phyloP scores from a whole-genome alignment of 2,329 filamentous ascomycete species.

The Emmonsiellopsis sp. region DNA sequence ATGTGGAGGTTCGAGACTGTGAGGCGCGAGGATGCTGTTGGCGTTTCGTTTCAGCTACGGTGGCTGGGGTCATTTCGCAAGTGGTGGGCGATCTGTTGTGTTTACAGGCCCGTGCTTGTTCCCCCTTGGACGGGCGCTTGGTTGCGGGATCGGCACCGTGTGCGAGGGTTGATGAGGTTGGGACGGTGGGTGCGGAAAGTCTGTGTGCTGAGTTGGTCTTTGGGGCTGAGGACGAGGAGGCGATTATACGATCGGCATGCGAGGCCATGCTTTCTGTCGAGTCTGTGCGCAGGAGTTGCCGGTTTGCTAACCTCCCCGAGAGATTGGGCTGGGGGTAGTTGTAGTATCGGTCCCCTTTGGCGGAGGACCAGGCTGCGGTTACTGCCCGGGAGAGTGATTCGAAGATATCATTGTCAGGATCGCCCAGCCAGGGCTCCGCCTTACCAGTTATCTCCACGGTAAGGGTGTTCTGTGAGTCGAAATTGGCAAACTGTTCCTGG shows the following conservation, averaged over 20 bases:
- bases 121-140: not conserved
- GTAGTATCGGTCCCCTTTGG: conserved; percentile 21
- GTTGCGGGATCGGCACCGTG: not conserved
- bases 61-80: not conserved
- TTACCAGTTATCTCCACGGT: conserved; percentile 81
- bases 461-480: conserved; percentile 74
- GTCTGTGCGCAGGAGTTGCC: conserved; percentile 22
- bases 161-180: conserved; percentile 33
- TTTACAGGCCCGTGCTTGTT: not conserved
- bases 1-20: not conserved
- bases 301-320: conserved; percentile 10
- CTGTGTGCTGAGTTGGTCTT: conserved; percentile 7
- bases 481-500: conserved; percentile 57
- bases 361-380: conserved; percentile 65
- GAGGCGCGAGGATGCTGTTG: not conserved
- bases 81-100: not conserved
- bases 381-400: conserved; percentile 78
- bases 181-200: conserved; percentile 15
- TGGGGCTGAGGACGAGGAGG: conserved; percentile 17
- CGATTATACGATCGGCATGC: conserved; percentile 30
- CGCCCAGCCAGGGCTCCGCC: conserved; percentile 92
- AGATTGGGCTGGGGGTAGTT: conserved; percentile 24
- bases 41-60: not conserved
- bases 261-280: conserved; percentile 33
- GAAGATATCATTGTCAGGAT: conserved; percentile 85